Evolutionary conservation across 805 yeast genomes (phyloP).

Genomic region (Ogataea haglerorum): DNA sequence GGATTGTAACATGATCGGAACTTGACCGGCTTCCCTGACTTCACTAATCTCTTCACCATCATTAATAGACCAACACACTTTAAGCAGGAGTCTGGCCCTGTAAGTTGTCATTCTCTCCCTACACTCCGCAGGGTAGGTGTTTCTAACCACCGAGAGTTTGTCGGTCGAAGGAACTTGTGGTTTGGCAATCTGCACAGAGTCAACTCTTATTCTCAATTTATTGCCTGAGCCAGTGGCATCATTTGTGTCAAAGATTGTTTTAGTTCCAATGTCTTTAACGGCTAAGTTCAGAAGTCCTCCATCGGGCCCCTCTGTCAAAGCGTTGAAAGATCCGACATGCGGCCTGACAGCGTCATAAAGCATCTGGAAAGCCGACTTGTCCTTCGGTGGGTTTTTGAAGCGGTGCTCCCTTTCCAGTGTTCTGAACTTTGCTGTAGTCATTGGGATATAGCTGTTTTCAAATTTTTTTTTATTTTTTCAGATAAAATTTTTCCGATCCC

Average conservation of each 20-base stretch:
- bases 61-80: constrained; percentile 82
- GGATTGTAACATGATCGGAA: constrained; percentile 88
- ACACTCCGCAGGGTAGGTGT: constrained; percentile 79
- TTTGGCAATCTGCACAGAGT: constrained; percentile 79
- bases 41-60: constrained; percentile 81
- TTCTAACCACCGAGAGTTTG: constrained; percentile 71
- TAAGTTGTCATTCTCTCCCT: constrained; percentile 88
- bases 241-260: constrained; percentile 78
- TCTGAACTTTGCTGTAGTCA: constrained; percentile 52
- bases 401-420: constrained; percentile 87
- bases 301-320: constrained; percentile 81
- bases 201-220: constrained; percentile 80
- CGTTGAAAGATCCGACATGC: constrained; percentile 94
- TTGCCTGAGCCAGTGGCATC: constrained; percentile 75
- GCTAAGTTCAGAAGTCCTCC: constrained; percentile 85
- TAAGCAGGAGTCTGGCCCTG: constrained; percentile 71
- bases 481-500: constrained; percentile 9
- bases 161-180: constrained; percentile 74
- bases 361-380: constrained; percentile 75
- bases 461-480: constrained; percentile 1
- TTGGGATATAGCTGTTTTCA: constrained; percentile 4
- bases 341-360: constrained; percentile 89
- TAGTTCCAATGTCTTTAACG: constrained; percentile 83
- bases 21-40: constrained; percentile 83
- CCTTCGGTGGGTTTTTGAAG: constrained; percentile 87